Conservation (phyloP, 108 stramenopile genomes). For the Pseudonitzschia multiseries region DNA sequence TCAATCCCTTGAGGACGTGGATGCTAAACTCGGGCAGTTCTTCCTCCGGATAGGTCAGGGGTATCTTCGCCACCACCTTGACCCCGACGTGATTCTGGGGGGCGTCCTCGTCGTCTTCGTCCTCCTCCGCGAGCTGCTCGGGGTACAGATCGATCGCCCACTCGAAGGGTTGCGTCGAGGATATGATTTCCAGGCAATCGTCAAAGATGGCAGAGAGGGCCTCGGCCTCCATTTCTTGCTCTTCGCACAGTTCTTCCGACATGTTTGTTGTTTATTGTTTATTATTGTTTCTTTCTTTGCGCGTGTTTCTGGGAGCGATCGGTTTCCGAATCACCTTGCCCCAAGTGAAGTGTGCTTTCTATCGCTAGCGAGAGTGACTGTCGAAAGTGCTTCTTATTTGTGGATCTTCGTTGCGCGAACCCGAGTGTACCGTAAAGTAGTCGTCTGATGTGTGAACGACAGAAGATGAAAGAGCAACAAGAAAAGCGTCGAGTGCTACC, state of each 20-base stretch:
- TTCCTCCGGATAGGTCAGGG: slow-evolving; percentile 64
- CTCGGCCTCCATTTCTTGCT: slow-evolving; percentile 90
- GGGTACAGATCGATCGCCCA: slow-evolving; percentile 78
- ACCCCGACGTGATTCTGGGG: slow-evolving; percentile 76
- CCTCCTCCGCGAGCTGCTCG: slow-evolving; percentile 44
- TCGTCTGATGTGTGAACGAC: too few species aligned
- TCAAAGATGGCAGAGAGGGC: slow-evolving; percentile 85
- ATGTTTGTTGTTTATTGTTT: slow-evolving; percentile 1
- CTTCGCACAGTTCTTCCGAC: slow-evolving; percentile 62
- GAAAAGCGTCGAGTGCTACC: too few species aligned
- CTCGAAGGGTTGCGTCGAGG: slow-evolving; percentile 55
- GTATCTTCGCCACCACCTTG: slow-evolving; percentile 60
- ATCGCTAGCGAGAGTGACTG: too few species aligned
- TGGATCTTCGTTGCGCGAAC: too few species aligned
- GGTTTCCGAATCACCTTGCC: not conserved
- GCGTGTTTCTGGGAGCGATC: not conserved
- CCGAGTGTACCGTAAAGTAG: too few species aligned
- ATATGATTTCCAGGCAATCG: slow-evolving; percentile 48
- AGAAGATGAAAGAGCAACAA: too few species aligned
- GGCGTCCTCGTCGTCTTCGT: slow-evolving; percentile 52
- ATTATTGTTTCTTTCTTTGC: not conserved
- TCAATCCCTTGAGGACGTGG: slow-evolving; percentile 72
- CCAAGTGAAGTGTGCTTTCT: not conserved
- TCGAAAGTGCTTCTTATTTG: too few species aligned
- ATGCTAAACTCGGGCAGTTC: slow-evolving; percentile 62